Percentiles rank a stretch among this genome's conserved stretches.
phyloP scores from a whole-genome alignment of 257 asterid genomes.

The Leonotis leonurus region DNA sequence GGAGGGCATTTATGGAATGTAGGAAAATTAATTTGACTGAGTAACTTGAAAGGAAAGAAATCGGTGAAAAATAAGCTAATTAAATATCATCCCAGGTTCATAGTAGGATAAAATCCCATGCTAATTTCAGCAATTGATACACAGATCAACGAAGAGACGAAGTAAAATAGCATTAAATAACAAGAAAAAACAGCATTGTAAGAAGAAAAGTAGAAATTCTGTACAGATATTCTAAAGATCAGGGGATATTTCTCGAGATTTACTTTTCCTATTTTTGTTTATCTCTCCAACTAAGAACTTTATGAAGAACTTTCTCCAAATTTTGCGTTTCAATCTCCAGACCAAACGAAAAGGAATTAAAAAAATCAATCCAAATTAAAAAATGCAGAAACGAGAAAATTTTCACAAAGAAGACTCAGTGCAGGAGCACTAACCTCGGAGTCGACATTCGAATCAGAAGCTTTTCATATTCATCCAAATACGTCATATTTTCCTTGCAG shows the following conservation, averaged over 20 bases:
- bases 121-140: background rate
- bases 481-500: no score
- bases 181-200: no score
- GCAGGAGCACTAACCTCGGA: conserved; percentile 54
- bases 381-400: background rate
- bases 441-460: conserved; percentile 81
- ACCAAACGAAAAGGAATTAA: background rate
- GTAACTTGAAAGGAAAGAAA: conserved; percentile 37
- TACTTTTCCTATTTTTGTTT: no score
- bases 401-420: background rate
- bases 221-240: background rate
- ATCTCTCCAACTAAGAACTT: background rate
- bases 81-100: background rate
- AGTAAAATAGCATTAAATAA: background rate
- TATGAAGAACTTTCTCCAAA: background rate
- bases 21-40: conserved; percentile 17
- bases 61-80: conserved; percentile 1
- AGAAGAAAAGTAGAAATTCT: no score
- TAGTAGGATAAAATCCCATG: background rate
- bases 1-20: conserved; percentile 6
- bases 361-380: background rate
- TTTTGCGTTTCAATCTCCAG: background rate
- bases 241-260: background rate
- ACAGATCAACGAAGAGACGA: background rate
- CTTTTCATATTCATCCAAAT: conserved; percentile 85